A percentile compares a stretch with the other conserved stretches of the same genome.
Conservation (phyloP, 2,329 filamentous ascomycete species). For the Neonectria magnoliae region DNA sequence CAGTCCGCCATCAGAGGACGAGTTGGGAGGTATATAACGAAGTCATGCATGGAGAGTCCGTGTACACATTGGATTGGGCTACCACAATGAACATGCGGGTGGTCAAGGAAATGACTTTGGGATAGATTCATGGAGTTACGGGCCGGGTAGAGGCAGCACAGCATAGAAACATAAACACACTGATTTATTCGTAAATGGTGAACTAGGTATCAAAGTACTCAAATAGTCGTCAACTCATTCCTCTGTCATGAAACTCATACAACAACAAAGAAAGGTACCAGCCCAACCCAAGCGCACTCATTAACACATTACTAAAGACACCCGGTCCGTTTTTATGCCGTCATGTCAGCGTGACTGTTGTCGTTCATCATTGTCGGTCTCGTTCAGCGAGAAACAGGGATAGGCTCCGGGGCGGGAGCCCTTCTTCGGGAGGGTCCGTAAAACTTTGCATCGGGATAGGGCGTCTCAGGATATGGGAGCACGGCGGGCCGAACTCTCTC, state of each 20-base stretch:
- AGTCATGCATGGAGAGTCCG: neutral
- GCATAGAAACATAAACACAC: constrained; percentile 13
- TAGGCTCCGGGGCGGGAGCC: constrained; percentile 25
- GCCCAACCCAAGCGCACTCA: neutral
- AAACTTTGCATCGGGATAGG: constrained; percentile 33
- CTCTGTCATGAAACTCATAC: constrained; percentile 10
- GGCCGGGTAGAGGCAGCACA: constrained; percentile 8
- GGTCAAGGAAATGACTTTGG: constrained; percentile 13
- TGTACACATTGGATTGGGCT: constrained; percentile 13
- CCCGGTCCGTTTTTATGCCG: neutral
- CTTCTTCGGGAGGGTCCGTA: constrained; percentile 32
- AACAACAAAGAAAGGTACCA: constrained; percentile 18
- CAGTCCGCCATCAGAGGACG: constrained; percentile 30
- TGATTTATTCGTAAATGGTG: constrained; percentile 11
- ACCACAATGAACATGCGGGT: constrained; percentile 20
- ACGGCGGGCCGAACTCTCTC: constrained; percentile 21
- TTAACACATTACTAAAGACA: neutral
- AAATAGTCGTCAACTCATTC: constrained; percentile 1
- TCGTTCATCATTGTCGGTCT: neutral
- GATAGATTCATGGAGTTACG: constrained; percentile 25
- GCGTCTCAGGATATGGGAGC: constrained; percentile 34
- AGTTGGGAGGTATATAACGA: constrained; percentile 14
- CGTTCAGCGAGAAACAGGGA: constrained; percentile 27
- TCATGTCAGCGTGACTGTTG: neutral
- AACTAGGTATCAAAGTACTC: constrained; percentile 15